Evolutionary conservation across 2,329 filamentous ascomycete genomes (phyloP).

Genomic region (Clarireedia homoeocarpa): DNA sequence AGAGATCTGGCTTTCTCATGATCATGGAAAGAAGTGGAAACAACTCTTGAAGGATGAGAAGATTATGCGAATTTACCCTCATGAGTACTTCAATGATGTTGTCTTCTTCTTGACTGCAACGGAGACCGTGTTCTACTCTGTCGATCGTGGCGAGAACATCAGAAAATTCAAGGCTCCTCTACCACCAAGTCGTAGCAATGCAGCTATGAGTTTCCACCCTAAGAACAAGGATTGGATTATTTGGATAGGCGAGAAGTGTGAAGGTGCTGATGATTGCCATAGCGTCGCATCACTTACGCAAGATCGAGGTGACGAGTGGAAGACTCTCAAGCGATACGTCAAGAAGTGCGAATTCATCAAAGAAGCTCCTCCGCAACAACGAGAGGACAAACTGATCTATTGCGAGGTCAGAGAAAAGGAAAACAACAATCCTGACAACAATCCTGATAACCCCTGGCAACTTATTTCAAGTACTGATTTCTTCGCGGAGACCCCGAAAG

Average conservation of each 20-base stretch:
- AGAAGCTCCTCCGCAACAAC: slow-evolving; percentile 46
- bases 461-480: slow-evolving; percentile 74
- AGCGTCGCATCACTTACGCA: slow-evolving; percentile 66
- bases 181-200: slow-evolving; percentile 33
- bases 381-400: slow-evolving; percentile 41
- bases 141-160: slow-evolving; percentile 68
- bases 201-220: slow-evolving; percentile 70
- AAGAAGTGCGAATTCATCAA: slow-evolving; percentile 82
- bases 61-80: slow-evolving; percentile 65
- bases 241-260: slow-evolving; percentile 73
- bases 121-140: slow-evolving; percentile 67
- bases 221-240: slow-evolving; percentile 83
- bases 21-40: slow-evolving; percentile 87
- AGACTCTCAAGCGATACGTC: slow-evolving; percentile 64
- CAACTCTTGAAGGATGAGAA: slow-evolving; percentile 60
- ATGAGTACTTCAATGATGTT: slow-evolving; percentile 73
- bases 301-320: slow-evolving; percentile 77
- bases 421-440: slow-evolving; percentile 52
- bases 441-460: slow-evolving; percentile 54
- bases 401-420: slow-evolving; percentile 58
- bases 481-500: slow-evolving; percentile 56
- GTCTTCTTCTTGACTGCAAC: slow-evolving; percentile 75
- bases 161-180: slow-evolving; percentile 65
- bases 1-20: slow-evolving; percentile 62
- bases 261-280: slow-evolving; percentile 52